These are phyloP conservation scores for Acanthamoeba polyphaga DNA, from an alignment of 208 protist species.

Conservation along the genomic window DNA sequence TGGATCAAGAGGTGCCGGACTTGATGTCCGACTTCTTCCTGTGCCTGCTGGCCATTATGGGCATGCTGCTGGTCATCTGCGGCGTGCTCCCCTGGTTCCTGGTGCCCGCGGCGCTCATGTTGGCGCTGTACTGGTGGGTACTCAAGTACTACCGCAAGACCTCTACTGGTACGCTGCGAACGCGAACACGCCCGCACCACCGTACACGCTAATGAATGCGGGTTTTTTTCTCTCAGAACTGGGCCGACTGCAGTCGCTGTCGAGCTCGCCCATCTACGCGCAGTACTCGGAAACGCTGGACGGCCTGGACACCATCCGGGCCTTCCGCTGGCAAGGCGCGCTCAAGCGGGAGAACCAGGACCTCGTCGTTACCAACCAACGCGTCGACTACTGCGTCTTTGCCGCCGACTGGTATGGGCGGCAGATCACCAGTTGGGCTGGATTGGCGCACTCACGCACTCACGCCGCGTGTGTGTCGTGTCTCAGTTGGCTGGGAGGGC, in stretches of 20 bases:
- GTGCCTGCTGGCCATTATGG: background rate
- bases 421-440: background rate
- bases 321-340: slow-evolving; percentile 78
- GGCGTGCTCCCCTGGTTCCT: slow-evolving; percentile 67
- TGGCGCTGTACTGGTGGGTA: slow-evolving; percentile 68
- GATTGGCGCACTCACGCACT: background rate
- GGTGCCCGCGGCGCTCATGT: slow-evolving; percentile 6
- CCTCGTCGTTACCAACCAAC: slow-evolving; percentile 79
- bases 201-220: background rate
- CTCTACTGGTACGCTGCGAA: background rate
- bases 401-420: slow-evolving; percentile 59
- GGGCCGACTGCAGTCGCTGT: slow-evolving; percentile 89
- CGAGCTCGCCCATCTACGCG: slow-evolving; percentile 89
- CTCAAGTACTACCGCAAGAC: slow-evolving; percentile 56
- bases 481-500: background rate
- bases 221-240: slow-evolving; percentile 85
- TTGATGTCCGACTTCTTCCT: background rate
- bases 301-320: slow-evolving; percentile 89
- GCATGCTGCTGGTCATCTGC: slow-evolving; percentile 26
- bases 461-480: slow-evolving; percentile 88
- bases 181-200: background rate
- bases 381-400: slow-evolving; percentile 79
- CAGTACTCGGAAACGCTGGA: slow-evolving; percentile 89
- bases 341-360: slow-evolving; percentile 73
- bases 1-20: slow-evolving; percentile 86